Evolutionary conservation across 202 grass and related monocot genomes (phyloP), one percentile per base, ranked within the genome.

Genomic region (Cymbopogon flexuosus): DNA sequence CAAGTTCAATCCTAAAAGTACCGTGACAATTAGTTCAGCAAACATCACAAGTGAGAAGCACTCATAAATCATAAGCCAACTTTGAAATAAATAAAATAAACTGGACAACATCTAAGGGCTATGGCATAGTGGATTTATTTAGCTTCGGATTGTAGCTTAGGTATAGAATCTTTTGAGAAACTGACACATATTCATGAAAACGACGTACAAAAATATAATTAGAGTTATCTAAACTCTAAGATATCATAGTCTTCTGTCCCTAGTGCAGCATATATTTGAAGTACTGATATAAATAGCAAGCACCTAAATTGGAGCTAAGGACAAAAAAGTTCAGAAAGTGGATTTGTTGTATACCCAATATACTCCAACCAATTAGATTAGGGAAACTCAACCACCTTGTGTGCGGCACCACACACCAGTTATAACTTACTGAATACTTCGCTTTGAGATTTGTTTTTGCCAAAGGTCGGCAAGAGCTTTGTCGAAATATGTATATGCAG

Each of bases 121-220:
- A 51, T 23, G 61, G 60, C 3, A 12, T 10, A 46, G 30, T 81
- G 57, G 62, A 51, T 81, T 78, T 27, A 4, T 33, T 3, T 70
- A 72, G 42, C 68, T 85, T 80, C 77, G 66, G 47, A 51, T 58
- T 22, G 39, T 63, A 64, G 72, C 43, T 23, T 23, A 43, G 65
- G 70, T 41, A 58, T 18, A 57, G 43, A 81, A 52, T 81, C 21
- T 69, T 76, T 69, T 34, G 59, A 75, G 23, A 30, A 73, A 43
- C 3, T 0, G 4, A 51, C 65, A 34, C 36, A 65, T 49, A 47
- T 64, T 49, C 27, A 49, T 35, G 62, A 68, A 79, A 79, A 57
- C 10, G 31, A 74, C 49, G 0, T 21, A 14, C 37, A 37, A 11
- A 24, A 11, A 24, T 59, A 24, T 59, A 74, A 57, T 41, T 36